Conservation (phyloP, 2,329 filamentous ascomycete genomes). For the Nemania sp. region DNA sequence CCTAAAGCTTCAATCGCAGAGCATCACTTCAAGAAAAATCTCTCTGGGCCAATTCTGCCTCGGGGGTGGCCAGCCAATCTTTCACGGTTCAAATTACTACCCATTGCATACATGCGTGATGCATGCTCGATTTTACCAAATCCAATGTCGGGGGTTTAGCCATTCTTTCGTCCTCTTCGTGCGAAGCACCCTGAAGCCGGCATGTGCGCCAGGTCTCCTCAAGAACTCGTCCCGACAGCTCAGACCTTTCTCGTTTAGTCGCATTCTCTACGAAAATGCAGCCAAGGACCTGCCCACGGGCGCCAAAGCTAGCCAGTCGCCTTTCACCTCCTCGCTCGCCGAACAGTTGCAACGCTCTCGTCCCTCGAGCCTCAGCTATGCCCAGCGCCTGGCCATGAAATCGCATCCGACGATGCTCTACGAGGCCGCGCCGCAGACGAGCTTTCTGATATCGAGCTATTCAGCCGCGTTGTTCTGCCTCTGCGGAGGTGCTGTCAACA, state of each 20-base stretch:
- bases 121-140: not conserved
- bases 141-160: constrained; percentile 36
- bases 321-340: not conserved
- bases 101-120: not conserved
- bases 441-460: constrained; percentile 65
- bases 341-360: constrained; percentile 29
- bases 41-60: no score
- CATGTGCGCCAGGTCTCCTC: constrained; percentile 14
- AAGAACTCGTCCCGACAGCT: constrained; percentile 12
- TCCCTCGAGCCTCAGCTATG: constrained; percentile 51
- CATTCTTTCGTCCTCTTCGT: constrained; percentile 35
- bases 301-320: constrained; percentile 2
- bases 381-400: constrained; percentile 59
- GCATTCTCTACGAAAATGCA: not conserved
- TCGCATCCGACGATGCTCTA: constrained; percentile 64
- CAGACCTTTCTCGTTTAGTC: constrained; percentile 21
- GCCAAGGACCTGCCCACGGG: not conserved
- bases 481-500: constrained; percentile 54
- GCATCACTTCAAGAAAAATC: constrained; percentile 6
- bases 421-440: constrained; percentile 64
- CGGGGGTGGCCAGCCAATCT: no score
- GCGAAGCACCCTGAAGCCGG: constrained; percentile 31
- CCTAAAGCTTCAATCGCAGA: constrained; percentile 10
- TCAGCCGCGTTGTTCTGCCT: constrained; percentile 57
- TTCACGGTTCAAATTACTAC: no score